Conservation (phyloP, 202 grass and related monocot genomes). For the Zoysia matrella region DNA sequence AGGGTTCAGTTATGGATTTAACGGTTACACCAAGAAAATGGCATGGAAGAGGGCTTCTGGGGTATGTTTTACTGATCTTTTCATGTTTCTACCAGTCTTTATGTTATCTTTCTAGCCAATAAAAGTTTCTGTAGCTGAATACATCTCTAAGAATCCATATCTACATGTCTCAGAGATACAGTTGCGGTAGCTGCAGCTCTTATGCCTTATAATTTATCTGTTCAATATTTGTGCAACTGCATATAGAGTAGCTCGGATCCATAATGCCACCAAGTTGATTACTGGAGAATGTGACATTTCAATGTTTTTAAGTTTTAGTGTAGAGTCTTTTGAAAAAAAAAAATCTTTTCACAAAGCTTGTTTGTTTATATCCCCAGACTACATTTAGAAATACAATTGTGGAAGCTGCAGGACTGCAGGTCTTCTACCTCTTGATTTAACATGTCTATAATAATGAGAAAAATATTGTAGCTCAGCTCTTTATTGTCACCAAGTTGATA, state of each 20-base stretch:
- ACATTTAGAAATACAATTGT: neutral
- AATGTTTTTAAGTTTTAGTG: neutral
- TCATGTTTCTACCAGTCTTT: constrained; percentile 3
- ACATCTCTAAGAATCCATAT: neutral
- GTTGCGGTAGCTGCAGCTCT: neutral
- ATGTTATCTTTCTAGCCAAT: constrained; percentile 2
- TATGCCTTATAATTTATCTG: neutral
- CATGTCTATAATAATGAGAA: neutral
- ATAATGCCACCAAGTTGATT: constrained; percentile 9
- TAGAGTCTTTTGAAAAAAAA: neutral
- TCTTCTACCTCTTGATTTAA: too few relatives aligned
- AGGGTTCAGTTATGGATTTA: constrained; percentile 62
- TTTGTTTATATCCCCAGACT: neutral
- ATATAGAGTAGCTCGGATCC: neutral
- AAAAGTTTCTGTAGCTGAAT: neutral
- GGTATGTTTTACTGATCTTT: constrained; percentile 60
- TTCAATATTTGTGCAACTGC: neutral
- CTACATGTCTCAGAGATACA: constrained; percentile 30
- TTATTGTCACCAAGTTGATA: neutral
- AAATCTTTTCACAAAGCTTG: neutral
- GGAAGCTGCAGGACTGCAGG: neutral
- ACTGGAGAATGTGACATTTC: neutral
- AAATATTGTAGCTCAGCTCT: neutral
- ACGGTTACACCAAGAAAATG: constrained; percentile 84
- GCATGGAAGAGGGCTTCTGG: constrained; percentile 83